Evolutionary conservation across 139 green algal species (phyloP), one percentile per base, ranked within the genome.

Genomic region (Trebouxia sp.): DNA sequence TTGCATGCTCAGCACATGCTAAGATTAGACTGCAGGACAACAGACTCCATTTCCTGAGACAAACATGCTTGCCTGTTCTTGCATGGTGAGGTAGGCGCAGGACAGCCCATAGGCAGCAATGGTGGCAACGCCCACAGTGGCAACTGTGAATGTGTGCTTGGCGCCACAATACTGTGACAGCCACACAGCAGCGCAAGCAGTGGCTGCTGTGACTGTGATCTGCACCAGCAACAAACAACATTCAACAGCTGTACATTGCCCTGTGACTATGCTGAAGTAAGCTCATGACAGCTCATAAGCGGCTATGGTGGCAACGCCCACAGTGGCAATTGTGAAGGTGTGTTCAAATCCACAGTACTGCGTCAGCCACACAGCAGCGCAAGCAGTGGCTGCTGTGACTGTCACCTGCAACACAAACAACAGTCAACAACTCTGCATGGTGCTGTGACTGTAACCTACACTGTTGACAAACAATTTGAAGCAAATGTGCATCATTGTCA

Each of bases 111-210:
- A 65, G 24, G 74, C 45, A 22, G 42, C 74, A 6, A 79, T 32
- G 1, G 47, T 39, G 1, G 28, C 48, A n/a, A 62, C 24, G 26
- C 47, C 74, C 30, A 79, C 74, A 38, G 47, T 79, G n/a, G 47
- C 74, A 35, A 79, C 45, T 41, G 74, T 65, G 74, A 65, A 66
- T n/a, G 32, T 79, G 74, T 66, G 47, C 41, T 38, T 77, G 74
- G 74, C 32, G 14, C 35, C 43, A 43, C 32, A 45, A 30, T 79
- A 79, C 32, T 65, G 45, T 3, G 43, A 28, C 74, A 79, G 74
- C 74, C 42, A 65, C 22, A 65, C 48, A 20, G 74, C 74, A 22
- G 32, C 74, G 28, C 48, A 42, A 4, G 17, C 66, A 10, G 30
- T 65, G 24, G 50, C 35, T 53, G 47, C 45, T 47, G 47, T 65